Percentiles rank a stretch among this genome's conserved stretches.
Conservation (phyloP, 805 yeast genomes). For the Cephaloascus albidus region DNA sequence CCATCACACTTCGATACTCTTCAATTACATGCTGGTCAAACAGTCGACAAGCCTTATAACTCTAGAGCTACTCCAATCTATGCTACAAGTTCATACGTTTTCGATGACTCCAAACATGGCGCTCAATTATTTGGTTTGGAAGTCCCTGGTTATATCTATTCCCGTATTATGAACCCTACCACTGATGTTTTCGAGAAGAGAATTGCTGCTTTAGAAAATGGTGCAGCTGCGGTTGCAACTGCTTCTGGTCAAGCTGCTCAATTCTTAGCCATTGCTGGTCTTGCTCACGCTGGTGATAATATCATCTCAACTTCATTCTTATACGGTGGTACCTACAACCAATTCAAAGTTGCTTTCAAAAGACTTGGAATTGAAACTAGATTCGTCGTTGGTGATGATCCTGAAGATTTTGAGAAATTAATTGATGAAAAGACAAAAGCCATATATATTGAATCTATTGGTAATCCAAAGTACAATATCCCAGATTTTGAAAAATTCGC, state of each 20-base stretch:
- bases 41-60: slow-evolving; percentile 50
- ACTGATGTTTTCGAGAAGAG: slow-evolving; percentile 85
- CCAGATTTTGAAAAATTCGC: slow-evolving; percentile 81
- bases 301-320: slow-evolving; percentile 77
- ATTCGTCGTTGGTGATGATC: slow-evolving; percentile 14
- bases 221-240: slow-evolving; percentile 82
- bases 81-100: slow-evolving; percentile 84
- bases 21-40: slow-evolving; percentile 94
- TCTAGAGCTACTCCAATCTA: slow-evolving; percentile 92
- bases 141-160: slow-evolving; percentile 79
- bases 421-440: slow-evolving; percentile 87
- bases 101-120: slow-evolving; percentile 84
- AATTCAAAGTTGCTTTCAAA: slow-evolving; percentile 86
- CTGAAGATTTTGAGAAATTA: slow-evolving; percentile 43
- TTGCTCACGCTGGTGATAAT: slow-evolving; percentile 87
- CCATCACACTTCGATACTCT: slow-evolving; percentile 79
- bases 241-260: slow-evolving; percentile 98
- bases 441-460: slow-evolving; percentile 80
- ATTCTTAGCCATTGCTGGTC: slow-evolving; percentile 69
- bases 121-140: slow-evolving; percentile 83
- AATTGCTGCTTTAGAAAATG: slow-evolving; percentile 87
- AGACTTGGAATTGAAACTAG: slow-evolving; percentile 80
- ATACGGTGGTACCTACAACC: slow-evolving; percentile 96
- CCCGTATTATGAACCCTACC: slow-evolving; percentile 90
- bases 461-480: slow-evolving; percentile 86